Base-by-base conservation (phyloP, 192 early-diverging fungal species). In the Coemansia sp. region DNA sequence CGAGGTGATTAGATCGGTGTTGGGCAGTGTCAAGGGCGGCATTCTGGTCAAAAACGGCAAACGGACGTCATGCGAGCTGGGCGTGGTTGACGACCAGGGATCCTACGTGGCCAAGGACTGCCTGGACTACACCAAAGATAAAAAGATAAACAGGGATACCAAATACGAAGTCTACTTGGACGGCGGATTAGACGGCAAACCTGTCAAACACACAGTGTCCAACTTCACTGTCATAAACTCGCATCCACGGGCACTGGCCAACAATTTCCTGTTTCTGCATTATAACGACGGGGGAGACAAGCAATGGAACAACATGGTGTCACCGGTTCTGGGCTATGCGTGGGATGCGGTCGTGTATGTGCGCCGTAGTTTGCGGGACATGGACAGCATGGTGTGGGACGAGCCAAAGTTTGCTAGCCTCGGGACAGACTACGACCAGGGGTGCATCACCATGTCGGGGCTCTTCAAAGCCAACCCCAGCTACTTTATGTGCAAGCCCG, bases 91-190 rank as follows among this genome's bases (percentile, higher is more conserved):
- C n/a, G 40, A 36, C 43, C 45, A 16, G 4, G 28, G 30, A 5
- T 45, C 43, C 10, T 21, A 21, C 6, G 23, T 21, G 16, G 43
- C 43, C 17, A 11, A 16, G n/a, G 45, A 46, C 45, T 58, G 56
- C 23, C 34, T 58, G 15, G 56, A 58, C 36, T 58, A 18, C 47
- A 18, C 36, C 10, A 37, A 42, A 36, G 16, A 12, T 10, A 26
- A 4, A 26, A 26, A 26, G 23, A 12, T 57, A 20, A 23, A 57
- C n/a, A 20, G 12, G 12, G 21, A 37, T 16, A 46, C 34, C 11
- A 58, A 47, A 1, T 58, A 58, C 11, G 36, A 58, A 16, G 56
- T 58, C 2, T 58, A 58, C 28, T 32, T 58, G 1, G 56, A 58
- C 21, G 45, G 20, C 12, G 56, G 56, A 0, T 31, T 58, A 1